Conservation (phyloP, 2,329 filamentous ascomycete species). For the Claviceps sp. region DNA sequence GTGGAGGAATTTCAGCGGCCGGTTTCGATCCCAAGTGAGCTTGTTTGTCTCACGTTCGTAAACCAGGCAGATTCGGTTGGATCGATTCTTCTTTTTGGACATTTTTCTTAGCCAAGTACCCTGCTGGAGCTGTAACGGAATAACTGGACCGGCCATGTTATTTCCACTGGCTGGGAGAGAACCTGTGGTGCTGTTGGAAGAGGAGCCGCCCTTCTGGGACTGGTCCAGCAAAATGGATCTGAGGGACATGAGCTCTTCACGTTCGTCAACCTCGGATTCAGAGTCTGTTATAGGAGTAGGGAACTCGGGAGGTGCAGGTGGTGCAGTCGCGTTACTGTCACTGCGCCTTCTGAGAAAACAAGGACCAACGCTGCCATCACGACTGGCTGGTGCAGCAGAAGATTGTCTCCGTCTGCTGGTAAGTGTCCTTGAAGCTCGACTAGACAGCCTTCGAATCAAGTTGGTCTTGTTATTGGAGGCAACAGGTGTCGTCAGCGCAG, state of each 20-base stretch:
- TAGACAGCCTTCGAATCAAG: slow-evolving; percentile 76
- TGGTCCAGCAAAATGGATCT: slow-evolving; percentile 29
- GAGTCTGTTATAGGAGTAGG: slow-evolving; percentile 31
- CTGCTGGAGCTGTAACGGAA: slow-evolving; percentile 62
- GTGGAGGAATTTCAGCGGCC: slow-evolving; percentile 74
- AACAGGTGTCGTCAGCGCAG: slow-evolving; percentile 3
- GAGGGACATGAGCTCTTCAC: slow-evolving; percentile 27
- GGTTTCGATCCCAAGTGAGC: slow-evolving; percentile 72
- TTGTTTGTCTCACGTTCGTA: slow-evolving; percentile 76
- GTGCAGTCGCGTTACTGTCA: slow-evolving; percentile 68
- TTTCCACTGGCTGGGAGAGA: slow-evolving; percentile 32
- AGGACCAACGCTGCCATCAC: slow-evolving; percentile 81
- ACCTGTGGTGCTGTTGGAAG: slow-evolving; percentile 32
- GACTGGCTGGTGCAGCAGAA: slow-evolving; percentile 60
- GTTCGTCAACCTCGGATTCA: slow-evolving; percentile 43
- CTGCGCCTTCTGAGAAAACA: slow-evolving; percentile 78
- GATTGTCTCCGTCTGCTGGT: slow-evolving; percentile 59
- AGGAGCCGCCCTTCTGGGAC: slow-evolving; percentile 28
- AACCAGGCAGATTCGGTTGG: slow-evolving; percentile 55
- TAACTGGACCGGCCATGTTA: slow-evolving; percentile 51
- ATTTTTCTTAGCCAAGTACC: slow-evolving; percentile 73
- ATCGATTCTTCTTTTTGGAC: slow-evolving; percentile 69
- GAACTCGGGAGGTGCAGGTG: slow-evolving; percentile 39
- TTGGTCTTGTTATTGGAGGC: slow-evolving; percentile 20
- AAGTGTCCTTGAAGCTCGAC: slow-evolving; percentile 58